Evolutionary conservation across 1,284 basidiomycete species (phyloP).

Genomic region (Sporisorium iseilematis-ciliati): DNA sequence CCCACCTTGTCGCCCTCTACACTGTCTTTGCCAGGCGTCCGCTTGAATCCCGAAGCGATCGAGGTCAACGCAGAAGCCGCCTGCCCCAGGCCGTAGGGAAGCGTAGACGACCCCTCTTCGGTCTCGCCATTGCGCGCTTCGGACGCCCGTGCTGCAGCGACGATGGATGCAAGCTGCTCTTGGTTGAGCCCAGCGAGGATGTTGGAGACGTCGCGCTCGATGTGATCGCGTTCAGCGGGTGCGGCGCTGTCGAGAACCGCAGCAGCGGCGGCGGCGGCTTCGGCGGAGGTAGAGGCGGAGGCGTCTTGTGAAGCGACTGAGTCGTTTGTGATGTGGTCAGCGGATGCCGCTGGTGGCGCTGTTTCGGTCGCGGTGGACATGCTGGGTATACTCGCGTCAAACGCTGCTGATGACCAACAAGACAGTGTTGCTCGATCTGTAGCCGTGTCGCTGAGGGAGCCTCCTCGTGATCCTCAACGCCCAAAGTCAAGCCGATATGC

Average conservation of each 20-base stretch:
- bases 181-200: slow-evolving; percentile 62
- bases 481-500: not conserved
- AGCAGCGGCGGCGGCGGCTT: slow-evolving; percentile 12
- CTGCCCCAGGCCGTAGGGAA: slow-evolving; percentile 53
- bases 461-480: not conserved
- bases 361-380: too few relatives aligned
- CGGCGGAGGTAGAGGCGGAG: slow-evolving; percentile 5
- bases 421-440: not conserved
- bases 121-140: slow-evolving; percentile 29
- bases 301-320: not conserved
- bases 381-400: not conserved
- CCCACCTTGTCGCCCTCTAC: slow-evolving; percentile 13
- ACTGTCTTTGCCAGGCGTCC: slow-evolving; percentile 24
- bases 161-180: slow-evolving; percentile 64
- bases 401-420: not conserved
- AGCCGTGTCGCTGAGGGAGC: not conserved
- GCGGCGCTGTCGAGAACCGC: slow-evolving; percentile 13
- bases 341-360: not conserved
- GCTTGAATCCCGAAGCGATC: slow-evolving; percentile 62
- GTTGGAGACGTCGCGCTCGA: slow-evolving; percentile 61
- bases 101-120: slow-evolving; percentile 3
- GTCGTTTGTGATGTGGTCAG: not conserved
- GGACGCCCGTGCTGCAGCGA: slow-evolving; percentile 58
- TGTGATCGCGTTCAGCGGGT: slow-evolving; percentile 35
- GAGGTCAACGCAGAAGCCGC: slow-evolving; percentile 61